These are phyloP conservation scores for Piromyces sp. DNA, from an alignment of 192 early-diverging fungal genomes.

Conservation along the genomic window DNA sequence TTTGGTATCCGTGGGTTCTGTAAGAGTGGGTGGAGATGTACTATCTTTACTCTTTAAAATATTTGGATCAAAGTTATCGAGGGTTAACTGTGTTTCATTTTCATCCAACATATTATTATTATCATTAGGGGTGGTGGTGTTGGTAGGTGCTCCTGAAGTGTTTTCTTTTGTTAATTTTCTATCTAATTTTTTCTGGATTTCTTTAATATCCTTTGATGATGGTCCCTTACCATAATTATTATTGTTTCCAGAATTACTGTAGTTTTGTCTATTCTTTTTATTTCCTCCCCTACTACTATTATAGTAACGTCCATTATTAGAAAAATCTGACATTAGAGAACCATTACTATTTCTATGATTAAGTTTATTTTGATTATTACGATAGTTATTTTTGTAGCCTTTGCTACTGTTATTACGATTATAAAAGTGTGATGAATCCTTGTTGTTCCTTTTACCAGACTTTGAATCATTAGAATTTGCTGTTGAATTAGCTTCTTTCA, in stretches of 20 bases:
- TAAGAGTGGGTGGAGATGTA: not conserved
- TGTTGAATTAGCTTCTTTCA: not conserved
- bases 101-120: not conserved
- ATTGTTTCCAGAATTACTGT: not conserved
- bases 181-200: not conserved
- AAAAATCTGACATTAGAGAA: not conserved
- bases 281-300: not conserved
- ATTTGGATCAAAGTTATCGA: not conserved
- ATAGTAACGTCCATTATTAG: not conserved
- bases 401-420: not conserved
- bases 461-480: not conserved
- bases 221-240: not conserved
- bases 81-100: not conserved
- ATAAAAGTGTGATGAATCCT: not conserved
- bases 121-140: too few species aligned
- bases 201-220: not conserved
- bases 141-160: not conserved
- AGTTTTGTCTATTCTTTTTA: not conserved
- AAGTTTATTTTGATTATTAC: not conserved
- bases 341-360: not conserved
- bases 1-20: not conserved
- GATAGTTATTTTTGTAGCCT: not conserved
- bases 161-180: not conserved
- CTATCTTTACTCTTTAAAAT: not conserved
- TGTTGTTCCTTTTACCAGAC: not conserved